These are phyloP conservation scores for Danielia oregonensis DNA, from an alignment of 805 yeast species.

Conservation along the genomic window DNA sequence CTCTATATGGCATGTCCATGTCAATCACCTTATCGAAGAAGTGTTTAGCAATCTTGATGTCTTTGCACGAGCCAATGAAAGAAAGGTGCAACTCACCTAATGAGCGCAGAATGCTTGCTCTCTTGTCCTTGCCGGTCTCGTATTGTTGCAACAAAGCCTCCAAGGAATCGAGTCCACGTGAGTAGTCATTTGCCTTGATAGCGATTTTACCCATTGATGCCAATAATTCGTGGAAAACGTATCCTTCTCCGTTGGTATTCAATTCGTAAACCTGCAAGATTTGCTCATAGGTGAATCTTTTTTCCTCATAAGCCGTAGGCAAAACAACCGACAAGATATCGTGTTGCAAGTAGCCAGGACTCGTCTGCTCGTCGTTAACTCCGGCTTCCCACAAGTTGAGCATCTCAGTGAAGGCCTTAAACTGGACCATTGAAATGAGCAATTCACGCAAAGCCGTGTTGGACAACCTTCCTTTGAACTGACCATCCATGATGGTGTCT, in stretches of 20 bases:
- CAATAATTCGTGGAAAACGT: conserved; percentile 44
- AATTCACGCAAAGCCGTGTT: conserved; percentile 22
- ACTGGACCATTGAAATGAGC: conserved; percentile 30
- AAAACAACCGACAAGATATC: conserved; percentile 65
- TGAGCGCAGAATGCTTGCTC: conserved; percentile 25
- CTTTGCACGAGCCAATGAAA: conserved; percentile 75
- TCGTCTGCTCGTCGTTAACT: conserved; percentile 39
- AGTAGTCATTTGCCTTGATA: conserved; percentile 58
- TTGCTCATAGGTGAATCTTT: conserved; percentile 58
- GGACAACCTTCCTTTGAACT: conserved; percentile 22
- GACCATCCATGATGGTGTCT: conserved; percentile 28
- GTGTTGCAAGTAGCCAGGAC: conserved; percentile 53
- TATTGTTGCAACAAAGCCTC: conserved; percentile 54
- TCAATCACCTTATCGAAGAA: conserved; percentile 72
- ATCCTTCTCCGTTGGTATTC: conserved; percentile 26
- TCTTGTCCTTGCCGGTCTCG: conserved; percentile 24
- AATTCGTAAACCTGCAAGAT: conserved; percentile 53
- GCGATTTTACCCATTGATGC: conserved; percentile 75
- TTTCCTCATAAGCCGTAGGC: conserved; percentile 61
- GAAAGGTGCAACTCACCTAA: conserved; percentile 72
- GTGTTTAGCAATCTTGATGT: conserved; percentile 64
- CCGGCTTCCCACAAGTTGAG: conserved; percentile 69
- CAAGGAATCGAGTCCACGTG: conserved; percentile 62
- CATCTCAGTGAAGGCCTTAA: conserved; percentile 53
- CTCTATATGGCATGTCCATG: conserved; percentile 67